Evolutionary conservation across 1,284 basidiomycete species (phyloP), one percentile per base, ranked within the genome.

Genomic region (Boletus subluridellus): DNA sequence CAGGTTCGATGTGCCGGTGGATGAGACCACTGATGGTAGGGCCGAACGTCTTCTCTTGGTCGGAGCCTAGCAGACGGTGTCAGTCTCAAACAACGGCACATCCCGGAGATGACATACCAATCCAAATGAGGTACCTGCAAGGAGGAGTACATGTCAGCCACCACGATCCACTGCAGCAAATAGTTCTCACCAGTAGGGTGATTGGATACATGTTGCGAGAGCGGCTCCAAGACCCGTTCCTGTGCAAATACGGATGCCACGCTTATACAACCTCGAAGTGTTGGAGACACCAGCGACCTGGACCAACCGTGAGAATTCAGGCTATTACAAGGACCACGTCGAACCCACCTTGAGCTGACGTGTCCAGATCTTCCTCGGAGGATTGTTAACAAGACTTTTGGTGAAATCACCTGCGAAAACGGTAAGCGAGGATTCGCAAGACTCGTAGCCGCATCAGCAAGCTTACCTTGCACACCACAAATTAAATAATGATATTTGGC

Each of bases 211-310:
- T 21, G 87, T 90, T 21, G 88, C 85, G 37, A 90, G 79, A 3
- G 86, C 87, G 41, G 88, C 86, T 37, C 88, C 89, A 54, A 90
- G 82, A 60, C 89, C 89, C 12, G 89, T 90, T 50, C 88, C 88
- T 1, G 88, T 90, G 72, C 88, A 90, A 59, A 90, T 82, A 64
- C 87, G 85, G 61, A 90, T 82, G 26, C 88, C 89, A 61, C 88
- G 83, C 60, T 79, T 87, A 73, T 91, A 92, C 15, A 92, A 67
- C 1, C 77, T 82, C 7, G 88, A 90, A 1, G 88, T 89, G 69
- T 92, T 87, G 24, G 89, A 89, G 44, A 92, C 86, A 60, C 87
- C 89, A 24, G 89, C 89, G 63, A 90, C 84, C 86, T 88, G 60
- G 48, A 42, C 28, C 38, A 52, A 56, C 9, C 44, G 46, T 65